Base-by-base conservation (phyloP, 2,329 filamentous ascomycete species). In the Sclerotinia subarctica region DNA sequence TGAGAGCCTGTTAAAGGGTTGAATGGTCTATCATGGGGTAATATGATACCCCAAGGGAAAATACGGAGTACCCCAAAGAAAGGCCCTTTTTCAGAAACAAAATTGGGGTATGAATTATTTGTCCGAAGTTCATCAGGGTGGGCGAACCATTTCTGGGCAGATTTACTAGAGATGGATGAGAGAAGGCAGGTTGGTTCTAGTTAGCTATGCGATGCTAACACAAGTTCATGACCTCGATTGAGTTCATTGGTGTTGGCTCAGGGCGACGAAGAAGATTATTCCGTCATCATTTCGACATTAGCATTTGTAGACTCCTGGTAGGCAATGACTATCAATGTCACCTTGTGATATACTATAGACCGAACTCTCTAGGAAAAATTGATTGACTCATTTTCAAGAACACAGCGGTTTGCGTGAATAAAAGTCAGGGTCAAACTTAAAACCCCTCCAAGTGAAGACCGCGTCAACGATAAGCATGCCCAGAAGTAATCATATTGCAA, bases 31-130 rank as follows among this genome's bases (percentile, higher is more conserved):
- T 59, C 44, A 62, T 62, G 46, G 58, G 58, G 58, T 62, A 62
- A 15, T 51, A 35, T 24, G 46, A 35, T 62, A 62, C 58, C 46
- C 58, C 46, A 62, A 62, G 46, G 46, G 21, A 49, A 62, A 62
- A 62, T 51, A 62, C 58, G 58, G 46, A 62, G 46, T 62, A 62
- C 58, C 58, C 58, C 58, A 62, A 60, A 49, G 7, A 49, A 59
- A 62, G 46, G 46, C 44, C 58, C 58, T 62, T 51, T 62, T 62
- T 38, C 24, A 60, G 58, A 49, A 38, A 59, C 38, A 46, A 11
- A 29, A 21, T 19, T 26, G 29, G 58, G 17, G 17, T 35, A 21
- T 49, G 21, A 62, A 19, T 51, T 62, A 35, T 62, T 62, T 62
- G 10, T 26, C 58, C 58, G 58, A 62, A 62, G 58, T 51, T 62